phyloP scores from a whole-genome alignment of 805 yeast species.

The Suhomyces xylopsoci region DNA sequence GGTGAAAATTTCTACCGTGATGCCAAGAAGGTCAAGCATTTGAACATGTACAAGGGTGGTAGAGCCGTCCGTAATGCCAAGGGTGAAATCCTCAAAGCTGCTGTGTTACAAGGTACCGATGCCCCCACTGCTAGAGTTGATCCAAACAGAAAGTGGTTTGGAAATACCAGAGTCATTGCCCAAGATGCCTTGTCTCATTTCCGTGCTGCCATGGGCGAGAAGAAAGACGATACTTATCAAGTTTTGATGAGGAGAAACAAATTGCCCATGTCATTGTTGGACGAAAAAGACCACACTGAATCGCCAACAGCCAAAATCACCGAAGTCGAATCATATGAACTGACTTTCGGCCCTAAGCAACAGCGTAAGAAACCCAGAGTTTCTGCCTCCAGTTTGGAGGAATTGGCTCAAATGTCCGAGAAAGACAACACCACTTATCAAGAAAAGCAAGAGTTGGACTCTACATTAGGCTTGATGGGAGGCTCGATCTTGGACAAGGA shows the following conservation, averaged over 20 bases:
- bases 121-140: constrained; percentile 90
- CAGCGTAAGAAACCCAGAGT: constrained; percentile 89
- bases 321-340: constrained; percentile 81
- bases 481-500: constrained; percentile 57
- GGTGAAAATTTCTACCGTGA: constrained; percentile 97
- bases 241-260: constrained; percentile 85
- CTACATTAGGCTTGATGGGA: constrained; percentile 81
- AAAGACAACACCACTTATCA: constrained; percentile 57
- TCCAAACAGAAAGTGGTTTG: constrained; percentile 97
- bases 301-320: constrained; percentile 77
- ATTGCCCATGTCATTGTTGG: constrained; percentile 90
- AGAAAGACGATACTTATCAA: constrained; percentile 76
- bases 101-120: constrained; percentile 81
- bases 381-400: constrained; percentile 75
- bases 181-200: constrained; percentile 94
- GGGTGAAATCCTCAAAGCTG: constrained; percentile 86
- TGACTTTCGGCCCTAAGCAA: constrained; percentile 91
- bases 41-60: constrained; percentile 92
- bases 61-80: constrained; percentile 80
- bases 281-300: constrained; percentile 75
- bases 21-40: constrained; percentile 84
- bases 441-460: constrained; percentile 72
- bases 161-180: constrained; percentile 94
- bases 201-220: constrained; percentile 89
- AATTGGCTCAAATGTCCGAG: constrained; percentile 59